Evolutionary conservation across 305 asterid genomes (phyloP).

Genomic region (Fraxinus sp.): DNA sequence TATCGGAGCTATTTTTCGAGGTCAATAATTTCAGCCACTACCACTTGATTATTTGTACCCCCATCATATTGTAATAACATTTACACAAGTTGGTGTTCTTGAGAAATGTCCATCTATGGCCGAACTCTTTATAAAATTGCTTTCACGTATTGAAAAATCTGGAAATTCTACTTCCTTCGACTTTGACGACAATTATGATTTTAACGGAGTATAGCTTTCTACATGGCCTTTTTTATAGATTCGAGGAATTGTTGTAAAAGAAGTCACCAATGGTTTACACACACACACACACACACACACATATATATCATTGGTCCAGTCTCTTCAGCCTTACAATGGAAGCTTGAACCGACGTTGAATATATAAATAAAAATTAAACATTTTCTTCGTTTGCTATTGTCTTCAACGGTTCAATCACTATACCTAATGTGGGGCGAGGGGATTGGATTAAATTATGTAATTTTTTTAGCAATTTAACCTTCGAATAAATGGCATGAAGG

Average conservation of each 20-base stretch:
- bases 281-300: too few species aligned
- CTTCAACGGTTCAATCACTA: neutral
- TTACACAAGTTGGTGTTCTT: neutral
- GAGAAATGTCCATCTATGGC: neutral
- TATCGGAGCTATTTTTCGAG: too few species aligned
- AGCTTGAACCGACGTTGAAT: neutral
- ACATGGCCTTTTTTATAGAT: neutral
- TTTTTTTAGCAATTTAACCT: neutral
- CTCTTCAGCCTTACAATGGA: neutral
- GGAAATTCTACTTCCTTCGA: neutral
- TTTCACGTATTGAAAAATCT: neutral
- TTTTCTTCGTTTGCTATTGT: too few species aligned
- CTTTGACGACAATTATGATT: neutral
- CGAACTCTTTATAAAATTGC: neutral
- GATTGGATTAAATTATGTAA: neutral
- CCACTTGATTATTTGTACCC: conserved; percentile 18
- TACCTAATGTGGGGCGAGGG: neutral
- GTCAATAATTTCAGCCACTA: neutral
- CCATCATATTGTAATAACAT: neutral
- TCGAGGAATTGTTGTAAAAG: neutral
- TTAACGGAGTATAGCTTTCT: neutral
- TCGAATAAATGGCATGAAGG: neutral
- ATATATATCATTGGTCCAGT: neutral
- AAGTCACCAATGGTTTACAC: neutral
- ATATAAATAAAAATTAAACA: neutral